Base-by-base conservation (phyloP, 169 alveolate species). In the Cytauxzoon felis region DNA sequence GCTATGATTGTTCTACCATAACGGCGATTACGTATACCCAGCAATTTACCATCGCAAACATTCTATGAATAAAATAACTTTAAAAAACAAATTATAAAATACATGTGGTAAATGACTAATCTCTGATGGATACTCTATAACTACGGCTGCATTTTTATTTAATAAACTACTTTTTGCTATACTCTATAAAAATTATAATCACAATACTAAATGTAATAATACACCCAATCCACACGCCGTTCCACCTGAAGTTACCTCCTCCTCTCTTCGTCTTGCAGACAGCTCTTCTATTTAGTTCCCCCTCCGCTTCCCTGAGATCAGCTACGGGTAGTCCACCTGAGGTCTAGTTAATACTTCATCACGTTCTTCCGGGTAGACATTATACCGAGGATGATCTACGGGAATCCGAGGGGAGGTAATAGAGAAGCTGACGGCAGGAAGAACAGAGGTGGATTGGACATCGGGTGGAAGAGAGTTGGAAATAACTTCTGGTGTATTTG, bases 1-100 rank as follows among this genome's bases (percentile, higher is more conserved):
- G 92, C 91, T 38, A 86, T 63, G 26, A 80, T 73, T 5, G 92
- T 87, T 24, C 92, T 47, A n/a, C 92, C 92, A 57, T 80, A 87
- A 51, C 70, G 78, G 58, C 91, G 78, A 57, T 87, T 87, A 56
- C 91, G 72, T 24, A 86, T 47, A 0, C 92, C 92, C 5, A 87
- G 48, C 21, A 87, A 65, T 32, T 57, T 66, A 3, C 81, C 88
- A 19, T 79, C 82, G 27, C 40, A 65, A 18, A 79, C 50, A 43
- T 26, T 32, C 86, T 70, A 41, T 13, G 27, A 6, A 5, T 1
- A 19, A 2, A 4, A 8, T 2, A 11, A 27, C n/a, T 27, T 1
- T 5, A 5, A 0, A 6, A 21, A 33, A 29, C 5, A 65, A 21
- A n/a, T 40, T 47, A 29, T 43, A 42, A 13, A 61, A 61, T 36